Percentiles rank a stretch among this genome's conserved stretches.
Conservation (phyloP, 805 yeast species). For the Torulaspora franciscae region DNA sequence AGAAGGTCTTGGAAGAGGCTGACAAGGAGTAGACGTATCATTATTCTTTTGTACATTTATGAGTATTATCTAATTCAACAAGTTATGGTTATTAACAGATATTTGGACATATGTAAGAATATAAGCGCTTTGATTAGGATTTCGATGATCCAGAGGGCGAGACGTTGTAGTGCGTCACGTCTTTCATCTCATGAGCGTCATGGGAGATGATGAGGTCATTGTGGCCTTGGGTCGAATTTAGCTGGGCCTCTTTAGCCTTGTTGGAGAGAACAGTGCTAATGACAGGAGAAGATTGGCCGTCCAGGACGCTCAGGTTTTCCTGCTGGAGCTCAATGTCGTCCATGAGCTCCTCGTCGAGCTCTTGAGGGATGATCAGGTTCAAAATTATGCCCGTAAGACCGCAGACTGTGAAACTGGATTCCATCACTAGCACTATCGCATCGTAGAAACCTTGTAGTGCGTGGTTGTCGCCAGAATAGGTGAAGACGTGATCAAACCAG, state of each 20-base stretch:
- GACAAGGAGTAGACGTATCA: slow-evolving; percentile 8
- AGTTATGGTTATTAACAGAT: not conserved
- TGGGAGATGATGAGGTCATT: slow-evolving; percentile 2
- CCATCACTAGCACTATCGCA: slow-evolving; percentile 66
- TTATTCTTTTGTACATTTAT: slow-evolving; percentile 6
- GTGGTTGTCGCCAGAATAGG: slow-evolving; percentile 57
- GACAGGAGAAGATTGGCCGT: slow-evolving; percentile 18
- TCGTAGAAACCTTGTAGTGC: slow-evolving; percentile 57
- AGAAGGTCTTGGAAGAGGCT: slow-evolving; percentile 25
- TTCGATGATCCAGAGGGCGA: slow-evolving; percentile 8
- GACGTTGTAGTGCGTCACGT: slow-evolving; percentile 5
- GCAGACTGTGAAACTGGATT: slow-evolving; percentile 66
- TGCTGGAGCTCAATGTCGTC: slow-evolving; percentile 27
- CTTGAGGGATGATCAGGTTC: slow-evolving; percentile 60
- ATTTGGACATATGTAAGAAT: not conserved
- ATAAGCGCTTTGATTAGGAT: not conserved
- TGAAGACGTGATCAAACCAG: slow-evolving; percentile 63
- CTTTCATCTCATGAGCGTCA: slow-evolving; percentile 8
- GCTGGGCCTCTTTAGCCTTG: slow-evolving; percentile 19
- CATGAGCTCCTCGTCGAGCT: slow-evolving; percentile 41
- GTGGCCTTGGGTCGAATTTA: not conserved
- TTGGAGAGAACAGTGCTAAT: slow-evolving; percentile 11
- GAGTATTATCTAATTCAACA: slow-evolving; percentile 1
- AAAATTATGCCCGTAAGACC: slow-evolving; percentile 60
- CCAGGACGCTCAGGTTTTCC: slow-evolving; percentile 24